Conservation (phyloP, 345 rosid genomes). For the Garcia nutans region DNA sequence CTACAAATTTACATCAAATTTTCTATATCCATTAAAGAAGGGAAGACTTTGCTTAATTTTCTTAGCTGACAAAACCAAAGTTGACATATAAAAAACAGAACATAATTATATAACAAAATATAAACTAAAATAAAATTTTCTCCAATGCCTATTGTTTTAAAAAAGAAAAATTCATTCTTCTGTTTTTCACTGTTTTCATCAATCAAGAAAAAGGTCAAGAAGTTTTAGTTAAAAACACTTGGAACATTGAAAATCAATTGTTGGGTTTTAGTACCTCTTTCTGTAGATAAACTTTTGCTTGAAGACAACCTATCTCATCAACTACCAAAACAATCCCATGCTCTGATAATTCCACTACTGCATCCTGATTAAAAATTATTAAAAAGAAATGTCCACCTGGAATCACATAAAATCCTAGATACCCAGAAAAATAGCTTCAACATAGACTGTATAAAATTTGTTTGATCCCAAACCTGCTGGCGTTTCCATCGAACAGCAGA, state of each 20-base stretch:
- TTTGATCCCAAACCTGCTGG: constrained; percentile 52
- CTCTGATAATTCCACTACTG: constrained; percentile 76
- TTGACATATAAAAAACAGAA: background rate
- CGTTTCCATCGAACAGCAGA: constrained; percentile 93
- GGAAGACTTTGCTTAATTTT: background rate
- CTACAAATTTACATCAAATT: constrained; percentile 32
- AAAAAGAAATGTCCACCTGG: background rate
- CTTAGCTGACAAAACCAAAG: background rate
- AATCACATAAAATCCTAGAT: constrained; percentile 5
- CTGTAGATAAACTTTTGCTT: constrained; percentile 89
- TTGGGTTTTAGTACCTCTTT: constrained; percentile 53
- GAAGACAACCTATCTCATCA: constrained; percentile 88
- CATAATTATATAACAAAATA: background rate
- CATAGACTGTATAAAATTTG: no score
- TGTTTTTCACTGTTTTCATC: background rate
- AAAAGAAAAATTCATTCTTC: background rate
- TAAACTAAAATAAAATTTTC: background rate
- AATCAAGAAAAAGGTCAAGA: background rate
- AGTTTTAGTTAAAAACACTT: background rate
- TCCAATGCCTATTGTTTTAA: background rate
- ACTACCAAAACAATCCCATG: constrained; percentile 82
- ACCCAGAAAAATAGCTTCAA: background rate
- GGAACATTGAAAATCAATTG: background rate
- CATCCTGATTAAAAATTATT: constrained; percentile 49
- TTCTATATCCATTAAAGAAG: background rate